Conservation (phyloP, 768 basidiomycete species). For the Collybia mongolica region DNA sequence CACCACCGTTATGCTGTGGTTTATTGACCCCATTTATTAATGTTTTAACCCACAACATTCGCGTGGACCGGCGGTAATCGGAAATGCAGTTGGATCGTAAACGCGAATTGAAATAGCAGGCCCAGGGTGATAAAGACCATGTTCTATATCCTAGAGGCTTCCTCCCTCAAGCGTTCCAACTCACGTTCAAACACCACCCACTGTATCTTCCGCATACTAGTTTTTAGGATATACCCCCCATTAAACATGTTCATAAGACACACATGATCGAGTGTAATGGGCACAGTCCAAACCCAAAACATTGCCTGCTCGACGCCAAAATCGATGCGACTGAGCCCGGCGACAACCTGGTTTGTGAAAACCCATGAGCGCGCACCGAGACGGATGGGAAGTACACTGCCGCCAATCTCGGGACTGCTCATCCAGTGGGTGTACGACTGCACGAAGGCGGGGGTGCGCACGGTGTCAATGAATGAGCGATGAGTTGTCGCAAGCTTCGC, state of each 20-base stretch:
- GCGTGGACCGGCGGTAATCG: no score
- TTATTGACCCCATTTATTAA: no score
- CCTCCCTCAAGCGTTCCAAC: background rate
- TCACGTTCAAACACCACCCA: conserved; percentile 3
- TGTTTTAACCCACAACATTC: no score
- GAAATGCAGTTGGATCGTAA: no score
- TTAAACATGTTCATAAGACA: conserved; percentile 8
- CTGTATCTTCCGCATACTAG: background rate
- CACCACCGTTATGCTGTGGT: no score
- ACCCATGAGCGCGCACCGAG: conserved; percentile 1
- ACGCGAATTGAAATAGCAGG: no score
- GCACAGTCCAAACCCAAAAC: conserved; percentile 7
- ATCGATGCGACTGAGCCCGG: conserved; percentile 1
- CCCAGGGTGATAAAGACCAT: no score
- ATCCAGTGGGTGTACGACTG: conserved; percentile 4
- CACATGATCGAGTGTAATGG: conserved; percentile 1
- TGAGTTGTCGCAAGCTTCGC: conserved; percentile 3
- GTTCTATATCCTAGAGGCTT: no score
- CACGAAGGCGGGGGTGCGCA: conserved; percentile 6
- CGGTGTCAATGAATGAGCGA: background rate
- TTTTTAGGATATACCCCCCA: conserved; percentile 5
- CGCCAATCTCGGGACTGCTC: background rate
- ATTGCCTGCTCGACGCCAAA: conserved; percentile 6
- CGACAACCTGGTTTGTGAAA: conserved; percentile 7
- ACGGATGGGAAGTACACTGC: conserved; percentile 2